These are phyloP conservation scores for Lactarius deliciosus DNA, from an alignment of 768 basidiomycete species.

Conservation along the genomic window DNA sequence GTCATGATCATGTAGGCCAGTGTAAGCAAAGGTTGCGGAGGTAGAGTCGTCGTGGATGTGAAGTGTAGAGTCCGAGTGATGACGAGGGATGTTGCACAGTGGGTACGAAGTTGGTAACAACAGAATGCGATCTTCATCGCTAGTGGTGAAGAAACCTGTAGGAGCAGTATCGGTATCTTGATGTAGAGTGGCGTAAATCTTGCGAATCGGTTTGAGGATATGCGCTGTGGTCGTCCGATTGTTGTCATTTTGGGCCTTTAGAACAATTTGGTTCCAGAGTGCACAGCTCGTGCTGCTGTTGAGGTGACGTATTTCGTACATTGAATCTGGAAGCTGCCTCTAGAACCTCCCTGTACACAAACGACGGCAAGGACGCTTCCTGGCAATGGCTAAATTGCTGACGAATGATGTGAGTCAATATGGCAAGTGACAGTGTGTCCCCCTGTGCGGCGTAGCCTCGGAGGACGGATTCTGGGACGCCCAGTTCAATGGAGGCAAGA, in stretches of 20 bases:
- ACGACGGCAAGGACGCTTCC: rapidly evolving
- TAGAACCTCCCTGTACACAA: neutral
- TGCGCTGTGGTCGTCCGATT: rapidly evolving
- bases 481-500: too few relatives aligned
- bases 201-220: too few relatives aligned
- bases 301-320: neutral
- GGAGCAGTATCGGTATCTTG: too few relatives aligned
- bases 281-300: neutral
- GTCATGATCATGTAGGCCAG: too few relatives aligned
- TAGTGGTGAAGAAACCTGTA: too few relatives aligned
- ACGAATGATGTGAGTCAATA: neutral
- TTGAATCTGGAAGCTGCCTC: neutral
- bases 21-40: too few relatives aligned
- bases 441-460: neutral
- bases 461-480: neutral
- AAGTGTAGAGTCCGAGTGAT: too few relatives aligned
- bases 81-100: too few relatives aligned
- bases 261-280: neutral
- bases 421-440: neutral
- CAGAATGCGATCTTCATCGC: neutral
- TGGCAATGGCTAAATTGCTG: neutral
- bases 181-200: too few relatives aligned
- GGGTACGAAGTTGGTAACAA: too few relatives aligned
- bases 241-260: neutral
- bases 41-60: too few relatives aligned